Percentiles rank a stretch among this genome's conserved stretches.
phyloP scores from a whole-genome alignment of 257 asterid species.

The Galeopsis tetrahit region DNA sequence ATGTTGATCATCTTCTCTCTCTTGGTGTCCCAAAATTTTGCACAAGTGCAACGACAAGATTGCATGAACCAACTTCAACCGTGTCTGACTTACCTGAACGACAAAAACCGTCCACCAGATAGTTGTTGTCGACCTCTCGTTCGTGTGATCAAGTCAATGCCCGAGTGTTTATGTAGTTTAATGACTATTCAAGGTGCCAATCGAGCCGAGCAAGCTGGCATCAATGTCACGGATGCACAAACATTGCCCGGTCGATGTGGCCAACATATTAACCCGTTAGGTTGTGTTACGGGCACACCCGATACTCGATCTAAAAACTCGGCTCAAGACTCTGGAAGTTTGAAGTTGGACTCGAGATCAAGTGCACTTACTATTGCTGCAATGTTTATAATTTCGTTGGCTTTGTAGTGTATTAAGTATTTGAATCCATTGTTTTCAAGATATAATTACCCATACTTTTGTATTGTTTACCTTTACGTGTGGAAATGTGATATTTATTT shows the following conservation, averaged over 20 bases:
- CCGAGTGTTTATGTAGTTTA: conserved; percentile 77
- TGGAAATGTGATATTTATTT: neutral
- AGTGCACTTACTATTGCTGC: neutral
- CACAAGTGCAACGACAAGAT: conserved; percentile 49
- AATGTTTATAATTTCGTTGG: conserved; percentile 9
- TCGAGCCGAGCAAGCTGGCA: conserved; percentile 69
- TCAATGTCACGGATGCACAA: conserved; percentile 65
- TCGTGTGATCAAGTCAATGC: conserved; percentile 56
- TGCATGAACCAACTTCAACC: conserved; percentile 69
- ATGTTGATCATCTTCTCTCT: conserved; percentile 32
- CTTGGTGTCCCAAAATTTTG: conserved; percentile 32
- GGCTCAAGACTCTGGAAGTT: conserved; percentile 16
- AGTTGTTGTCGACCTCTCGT: conserved; percentile 73
- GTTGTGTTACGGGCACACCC: conserved; percentile 73
- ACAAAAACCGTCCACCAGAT: conserved; percentile 53
- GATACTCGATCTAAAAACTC: conserved; percentile 37
- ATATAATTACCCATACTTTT: neutral
- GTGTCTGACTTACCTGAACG: conserved; percentile 63
- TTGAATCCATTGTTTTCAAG: neutral
- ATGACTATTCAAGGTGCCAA: conserved; percentile 68
- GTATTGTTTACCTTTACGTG: neutral
- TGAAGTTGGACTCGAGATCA: conserved; percentile 13
- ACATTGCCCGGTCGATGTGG: conserved; percentile 84
- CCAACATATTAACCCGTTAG: conserved; percentile 74
- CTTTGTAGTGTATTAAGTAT: conserved; percentile 9